These are phyloP conservation scores for Daucus carota DNA, from an alignment of 129 eudicot species.

Conservation along the genomic window DH1_v3.0 NC_030385.2:36185501-36186000, in stretches of 20 bases:
- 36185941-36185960: conserved; percentile 85
- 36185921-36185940: conserved; percentile 85
- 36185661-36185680: conserved; percentile 88
- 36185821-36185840: conserved; percentile 99
- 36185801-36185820: conserved; percentile 96
- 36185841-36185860: conserved; percentile 83
- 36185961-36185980: conserved; percentile 81
- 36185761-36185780: conserved; percentile 65
- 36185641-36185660: conserved; percentile 75
- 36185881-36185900: conserved; percentile 92
- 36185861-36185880: conserved; percentile 86
- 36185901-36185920: conserved; percentile 87
- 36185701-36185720: conserved; percentile 76
- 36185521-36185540: conserved; percentile 88
- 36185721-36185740: conserved; percentile 76
- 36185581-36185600: conserved; percentile 75
- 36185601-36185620: conserved; percentile 90
- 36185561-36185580: conserved; percentile 81
- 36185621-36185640: conserved; percentile 98
- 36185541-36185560: conserved; percentile 79
- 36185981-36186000: conserved; percentile 93
- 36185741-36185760: conserved; percentile 19
- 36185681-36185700: conserved; percentile 78
- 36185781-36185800: conserved; percentile 84
- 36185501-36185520: conserved; percentile 77